Evolutionary conservation across 2,329 filamentous ascomycete genomes (phyloP), one percentile per base, ranked within the genome.

Genomic region (Cryphonectria parasitica): DNA sequence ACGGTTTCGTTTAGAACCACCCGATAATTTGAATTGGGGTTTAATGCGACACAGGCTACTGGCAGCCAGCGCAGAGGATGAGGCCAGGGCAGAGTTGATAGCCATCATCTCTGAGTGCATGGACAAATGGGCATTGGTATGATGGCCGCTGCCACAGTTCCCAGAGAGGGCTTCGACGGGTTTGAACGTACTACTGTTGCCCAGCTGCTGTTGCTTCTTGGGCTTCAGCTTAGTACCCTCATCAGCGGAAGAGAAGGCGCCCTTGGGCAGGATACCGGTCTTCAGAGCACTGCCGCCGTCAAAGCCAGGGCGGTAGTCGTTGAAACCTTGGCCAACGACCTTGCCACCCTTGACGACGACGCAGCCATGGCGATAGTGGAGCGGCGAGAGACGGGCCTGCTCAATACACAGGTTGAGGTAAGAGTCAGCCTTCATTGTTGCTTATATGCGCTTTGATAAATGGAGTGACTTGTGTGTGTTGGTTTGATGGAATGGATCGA

Each of bases 81-180:
- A 79, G 56, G 81, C 78, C 67, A 86, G 81, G 60, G 84, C 84
- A 39, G 82, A 83, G 74, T 84, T 82, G 75, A 88, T 85, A 39
- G 85, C 85, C 83, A 86, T 86, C 84, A 87, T 87, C 79, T 87
- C 85, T 4, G 83, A 83, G 74, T 87, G 85, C 83, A 87, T 86
- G 22, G 80, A 84, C 25, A 87, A 78, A 13, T 82, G 80, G 41
- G 78, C 78, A 73, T 84, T 84, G 67, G 80, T 78, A 43, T 79
- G 76, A 68, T 79, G 78, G 25, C 81, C 81, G 49, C 77, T 77
- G 60, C 78, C 69, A 19, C 71, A 67, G 39, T 68, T 66, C 19
- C 71, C 69, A 11, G 61, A 77, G 49, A 76, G 75, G 69, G 75
- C 74, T 75, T 83, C 81, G 68, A 81, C 82, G 2, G 77, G 77